Evolutionary conservation across 805 yeast genomes (phyloP), one percentile per base, ranked within the genome.

Genomic region (Maudiozyma serrabonitensis): DNA sequence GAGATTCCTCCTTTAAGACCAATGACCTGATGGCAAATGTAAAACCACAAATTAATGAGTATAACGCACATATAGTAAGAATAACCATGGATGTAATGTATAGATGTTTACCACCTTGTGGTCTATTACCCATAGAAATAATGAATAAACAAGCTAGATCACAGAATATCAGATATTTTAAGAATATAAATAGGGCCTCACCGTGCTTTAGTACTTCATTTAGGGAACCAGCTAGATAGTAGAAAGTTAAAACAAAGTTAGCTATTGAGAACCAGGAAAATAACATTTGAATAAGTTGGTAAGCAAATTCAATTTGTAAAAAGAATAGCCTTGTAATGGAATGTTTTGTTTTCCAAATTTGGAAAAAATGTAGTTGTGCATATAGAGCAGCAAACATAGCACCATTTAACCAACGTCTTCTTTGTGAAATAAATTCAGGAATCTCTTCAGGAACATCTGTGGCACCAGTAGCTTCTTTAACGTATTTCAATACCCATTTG

Each of bases 391-490:
- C 98, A 71, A 93, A 93, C 63, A 93, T 78, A 2, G 99, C 95
- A 65, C 99, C 99, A 67, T 91, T 91, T 53, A 91, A 76, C 99
- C 99, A 91, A 74, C 99, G 82, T 72, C 99, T 84, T 72, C 99
- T 83, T 71, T 91, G 99, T 49, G 93, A 79, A 47, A 91, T 87
- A 62, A 93, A 88, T 63, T 93, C 98, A n/a, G 96, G 84, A 42
- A 90, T 75, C n/a, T 76, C 74, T 61, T 90, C 97, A 7, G 98
- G 98, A 46, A 89, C 96, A 77, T 91, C 98, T 1, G 98, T 91
- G 66, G 90, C 97, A 58, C 96, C 98, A 46, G 82, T 84, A 15
- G 97, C 97, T 59, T 81, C 88, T 59, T 86, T 85, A 49, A 91
- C 97, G 64, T 89, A 91, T 60, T 89, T 86, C 59, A 91, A 73